Evolutionary conservation across 805 yeast species (phyloP).

Genomic region (Wickerhamiella kurtzmanii): DNA sequence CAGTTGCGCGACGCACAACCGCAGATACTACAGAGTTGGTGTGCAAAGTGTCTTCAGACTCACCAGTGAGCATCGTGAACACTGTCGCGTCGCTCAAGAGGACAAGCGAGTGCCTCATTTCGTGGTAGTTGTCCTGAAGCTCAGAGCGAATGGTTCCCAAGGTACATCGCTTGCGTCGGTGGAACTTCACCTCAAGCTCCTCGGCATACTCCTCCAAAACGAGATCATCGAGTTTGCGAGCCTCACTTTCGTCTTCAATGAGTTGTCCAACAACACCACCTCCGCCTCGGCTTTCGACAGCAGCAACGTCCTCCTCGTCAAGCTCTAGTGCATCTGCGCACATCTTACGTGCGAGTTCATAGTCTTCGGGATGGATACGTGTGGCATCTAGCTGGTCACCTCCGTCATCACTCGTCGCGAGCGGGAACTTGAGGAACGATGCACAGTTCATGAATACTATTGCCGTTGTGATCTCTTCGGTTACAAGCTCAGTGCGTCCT

Average conservation of each 20-base stretch:
- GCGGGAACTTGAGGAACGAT: constrained; percentile 70
- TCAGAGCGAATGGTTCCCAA: constrained; percentile 77
- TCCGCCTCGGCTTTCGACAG: constrained; percentile 56
- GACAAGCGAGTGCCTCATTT: constrained; percentile 63
- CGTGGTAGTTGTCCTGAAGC: constrained; percentile 76
- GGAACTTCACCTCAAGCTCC: constrained; percentile 53
- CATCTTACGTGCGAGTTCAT: constrained; percentile 89
- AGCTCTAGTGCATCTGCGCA: constrained; percentile 95
- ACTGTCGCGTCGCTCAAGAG: constrained; percentile 53
- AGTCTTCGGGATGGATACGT: constrained; percentile 95
- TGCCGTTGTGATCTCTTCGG: constrained; percentile 64
- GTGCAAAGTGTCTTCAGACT: constrained; percentile 52
- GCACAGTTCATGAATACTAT: constrained; percentile 84
- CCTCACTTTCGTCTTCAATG: constrained; percentile 52
- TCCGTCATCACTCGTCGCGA: constrained; percentile 30
- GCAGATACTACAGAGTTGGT: constrained; percentile 67
- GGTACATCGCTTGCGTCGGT: constrained; percentile 60
- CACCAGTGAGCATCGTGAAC: constrained; percentile 84
- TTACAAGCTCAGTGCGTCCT: constrained; percentile 69
- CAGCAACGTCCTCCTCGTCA: constrained; percentile 84
- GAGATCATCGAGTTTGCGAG: constrained; percentile 63
- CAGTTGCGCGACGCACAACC: constrained; percentile 47
- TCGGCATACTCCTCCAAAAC: constrained; percentile 85
- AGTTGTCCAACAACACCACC: constrained; percentile 61
- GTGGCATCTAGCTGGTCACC: constrained; percentile 83